Conservation (phyloP, 495 filamentous ascomycete species). For the Pseudoneurospora amorphoporcata region DNA sequence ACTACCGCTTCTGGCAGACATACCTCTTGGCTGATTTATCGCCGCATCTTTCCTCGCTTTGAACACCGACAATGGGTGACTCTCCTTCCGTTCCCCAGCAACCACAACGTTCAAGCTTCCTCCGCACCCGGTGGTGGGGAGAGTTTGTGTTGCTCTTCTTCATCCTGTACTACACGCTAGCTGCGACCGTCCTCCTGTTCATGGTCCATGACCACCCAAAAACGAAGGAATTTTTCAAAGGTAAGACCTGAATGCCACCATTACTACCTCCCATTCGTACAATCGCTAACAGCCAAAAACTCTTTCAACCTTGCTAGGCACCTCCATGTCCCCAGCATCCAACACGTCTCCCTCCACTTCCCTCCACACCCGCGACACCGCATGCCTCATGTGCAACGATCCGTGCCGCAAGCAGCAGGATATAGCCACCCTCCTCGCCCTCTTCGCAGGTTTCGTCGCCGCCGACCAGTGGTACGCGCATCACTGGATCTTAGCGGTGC, state of each 20-base stretch:
- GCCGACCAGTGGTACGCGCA: neutral
- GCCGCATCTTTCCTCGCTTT: neutral
- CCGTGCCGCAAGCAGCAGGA: neutral
- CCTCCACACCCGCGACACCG: neutral
- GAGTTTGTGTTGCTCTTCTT: neutral
- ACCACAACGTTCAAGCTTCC: neutral
- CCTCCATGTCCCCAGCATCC: neutral
- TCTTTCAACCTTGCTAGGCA: too few relatives aligned
- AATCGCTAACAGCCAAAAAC: too few relatives aligned
- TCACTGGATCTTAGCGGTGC: neutral
- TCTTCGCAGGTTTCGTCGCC: neutral
- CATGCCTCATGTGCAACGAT: neutral
- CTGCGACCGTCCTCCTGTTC: neutral
- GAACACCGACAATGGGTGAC: neutral
- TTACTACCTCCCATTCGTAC: too few relatives aligned
- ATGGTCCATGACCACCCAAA: neutral
- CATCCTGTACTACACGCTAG: neutral
- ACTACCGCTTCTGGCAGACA: neutral
- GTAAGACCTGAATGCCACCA: neutral
- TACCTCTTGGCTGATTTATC: neutral
- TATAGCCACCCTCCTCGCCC: neutral
- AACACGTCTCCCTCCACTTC: neutral
- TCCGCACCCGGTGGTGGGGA: neutral
- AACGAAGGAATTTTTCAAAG: neutral
- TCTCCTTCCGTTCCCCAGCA: neutral